Conservation (phyloP, 164 flowering plant species). For the Sedum album region DNA sequence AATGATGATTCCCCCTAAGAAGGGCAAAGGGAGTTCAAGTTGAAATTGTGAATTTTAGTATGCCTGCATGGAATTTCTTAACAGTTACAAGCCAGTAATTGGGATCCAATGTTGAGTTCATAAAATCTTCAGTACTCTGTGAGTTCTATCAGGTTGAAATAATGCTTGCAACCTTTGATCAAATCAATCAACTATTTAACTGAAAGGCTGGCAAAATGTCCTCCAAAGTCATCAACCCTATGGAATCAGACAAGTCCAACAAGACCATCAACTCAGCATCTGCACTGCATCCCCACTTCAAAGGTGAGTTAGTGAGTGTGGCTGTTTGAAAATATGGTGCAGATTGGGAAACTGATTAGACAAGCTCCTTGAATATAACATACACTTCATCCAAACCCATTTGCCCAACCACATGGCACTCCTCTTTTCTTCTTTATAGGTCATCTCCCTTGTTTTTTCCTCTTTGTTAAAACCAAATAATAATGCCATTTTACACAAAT, state of each 20-base stretch:
- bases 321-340: neutral
- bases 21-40: too few species aligned
- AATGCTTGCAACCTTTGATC: conserved; percentile 2
- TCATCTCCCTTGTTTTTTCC: neutral
- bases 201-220: conserved; percentile 8
- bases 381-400: neutral
- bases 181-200: conserved; percentile 4
- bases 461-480: too few species aligned
- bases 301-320: neutral
- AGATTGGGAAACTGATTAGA: neutral
- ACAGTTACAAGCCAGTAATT: too few species aligned
- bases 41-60: neutral
- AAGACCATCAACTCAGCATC: conserved; percentile 7
- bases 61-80: too few species aligned
- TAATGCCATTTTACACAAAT: too few species aligned
- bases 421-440: neutral
- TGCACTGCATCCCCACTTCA: neutral
- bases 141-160: neutral
- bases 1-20: too few species aligned
- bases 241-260: neutral
- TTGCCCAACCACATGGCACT: neutral
- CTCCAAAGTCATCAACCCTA: conserved; percentile 1
- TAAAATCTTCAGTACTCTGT: too few species aligned
- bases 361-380: neutral
- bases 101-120: too few species aligned